A percentile compares a stretch with the other conserved stretches of the same genome.
These are phyloP conservation scores for Tricharina praecox DNA, from an alignment of 495 filamentous ascomycete genomes.

Conservation along the genomic window DNA sequence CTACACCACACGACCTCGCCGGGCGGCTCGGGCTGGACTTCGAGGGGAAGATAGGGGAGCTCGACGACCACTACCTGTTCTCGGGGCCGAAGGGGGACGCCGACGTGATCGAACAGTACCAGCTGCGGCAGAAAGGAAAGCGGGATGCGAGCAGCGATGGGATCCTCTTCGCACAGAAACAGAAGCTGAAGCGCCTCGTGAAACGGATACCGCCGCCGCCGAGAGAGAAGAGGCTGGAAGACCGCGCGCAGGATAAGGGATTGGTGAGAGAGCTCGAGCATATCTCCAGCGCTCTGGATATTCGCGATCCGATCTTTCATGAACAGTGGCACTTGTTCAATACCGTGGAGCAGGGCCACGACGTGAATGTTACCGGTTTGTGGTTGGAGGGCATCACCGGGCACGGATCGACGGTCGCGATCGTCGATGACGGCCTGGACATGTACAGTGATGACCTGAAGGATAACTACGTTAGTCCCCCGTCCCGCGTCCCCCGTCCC, in stretches of 20 bases:
- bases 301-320: conserved; percentile 74
- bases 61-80: conserved; percentile 73
- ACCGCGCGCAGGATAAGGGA: not conserved
- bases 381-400: conserved; percentile 91
- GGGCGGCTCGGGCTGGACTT: conserved; percentile 54
- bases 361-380: conserved; percentile 82
- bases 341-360: conserved; percentile 60
- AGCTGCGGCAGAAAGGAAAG: conserved; percentile 41
- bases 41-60: conserved; percentile 68
- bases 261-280: conserved; percentile 20
- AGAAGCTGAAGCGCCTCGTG: conserved; percentile 53
- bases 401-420: conserved; percentile 70
- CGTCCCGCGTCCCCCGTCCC: not conserved
- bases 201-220: conserved; percentile 48
- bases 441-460: conserved; percentile 93
- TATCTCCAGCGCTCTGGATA: conserved; percentile 47
- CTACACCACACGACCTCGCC: conserved; percentile 56
- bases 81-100: conserved; percentile 45
- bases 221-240: not conserved
- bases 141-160: conserved; percentile 45
- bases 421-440: conserved; percentile 91
- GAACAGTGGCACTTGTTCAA: conserved; percentile 97
- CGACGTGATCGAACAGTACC: conserved; percentile 43
- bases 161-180: conserved; percentile 67
- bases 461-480: conserved; percentile 41